These are phyloP conservation scores for Fusarium fujikuroi DNA, from an alignment of 2,329 filamentous ascomycete genomes.

Conservation along the genomic window DNA sequence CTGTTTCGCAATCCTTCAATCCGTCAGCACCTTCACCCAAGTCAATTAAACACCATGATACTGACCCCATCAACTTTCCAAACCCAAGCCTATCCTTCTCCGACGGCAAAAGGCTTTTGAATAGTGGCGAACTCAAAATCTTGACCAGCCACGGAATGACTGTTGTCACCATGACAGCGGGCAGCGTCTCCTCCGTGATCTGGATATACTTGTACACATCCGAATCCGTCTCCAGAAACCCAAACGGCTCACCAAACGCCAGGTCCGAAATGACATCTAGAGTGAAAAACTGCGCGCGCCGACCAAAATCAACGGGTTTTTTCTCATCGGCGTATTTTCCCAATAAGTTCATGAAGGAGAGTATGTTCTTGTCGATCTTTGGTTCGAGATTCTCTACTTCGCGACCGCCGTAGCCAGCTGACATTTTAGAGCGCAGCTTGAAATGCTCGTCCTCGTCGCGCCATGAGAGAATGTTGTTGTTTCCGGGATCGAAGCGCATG, in stretches of 20 bases:
- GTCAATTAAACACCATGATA: not conserved
- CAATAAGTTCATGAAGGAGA: constrained; percentile 54
- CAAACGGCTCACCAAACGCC: constrained; percentile 60
- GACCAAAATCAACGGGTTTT: constrained; percentile 54
- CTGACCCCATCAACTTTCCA: constrained; percentile 58
- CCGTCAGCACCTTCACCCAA: not conserved
- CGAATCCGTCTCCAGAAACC: constrained; percentile 56
- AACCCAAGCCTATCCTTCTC: constrained; percentile 53
- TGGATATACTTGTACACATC: constrained; percentile 60
- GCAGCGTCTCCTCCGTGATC: constrained; percentile 55
- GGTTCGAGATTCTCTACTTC: constrained; percentile 62
- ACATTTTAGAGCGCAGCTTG: constrained; percentile 60
- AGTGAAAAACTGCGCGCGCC: constrained; percentile 61
- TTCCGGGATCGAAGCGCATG: constrained; percentile 62
- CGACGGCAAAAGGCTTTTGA: constrained; percentile 55
- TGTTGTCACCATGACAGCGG: constrained; percentile 56
- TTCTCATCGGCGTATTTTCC: constrained; percentile 14
- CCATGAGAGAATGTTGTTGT: constrained; percentile 62
- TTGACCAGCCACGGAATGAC: constrained; percentile 55
- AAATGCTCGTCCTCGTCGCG: constrained; percentile 57
- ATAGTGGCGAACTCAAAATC: constrained; percentile 53
- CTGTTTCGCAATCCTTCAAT: constrained; percentile 42
- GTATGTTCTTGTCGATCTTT: constrained; percentile 60
- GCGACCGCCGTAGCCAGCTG: constrained; percentile 63
- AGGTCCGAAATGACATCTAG: constrained; percentile 64